Evolutionary conservation across 108 stramenopile species (phyloP).

Genomic region (Nitzschia sp.): DNA sequence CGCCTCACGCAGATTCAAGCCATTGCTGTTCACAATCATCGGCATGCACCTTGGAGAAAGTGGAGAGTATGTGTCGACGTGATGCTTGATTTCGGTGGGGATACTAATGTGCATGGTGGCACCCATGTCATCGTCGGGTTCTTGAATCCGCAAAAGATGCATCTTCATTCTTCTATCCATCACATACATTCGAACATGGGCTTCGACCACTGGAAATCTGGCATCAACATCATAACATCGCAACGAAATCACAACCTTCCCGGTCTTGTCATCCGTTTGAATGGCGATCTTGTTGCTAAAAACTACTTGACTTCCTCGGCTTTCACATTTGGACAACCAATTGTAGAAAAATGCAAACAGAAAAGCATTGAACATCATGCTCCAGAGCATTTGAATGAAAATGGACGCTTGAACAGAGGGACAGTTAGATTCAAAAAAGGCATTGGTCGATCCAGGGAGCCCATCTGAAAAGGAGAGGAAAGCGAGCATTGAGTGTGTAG

Average conservation of each 20-base stretch:
- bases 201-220: constrained; percentile 74
- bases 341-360: constrained; percentile 75
- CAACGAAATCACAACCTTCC: constrained; percentile 9
- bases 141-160: constrained; percentile 48
- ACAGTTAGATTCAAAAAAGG: constrained; percentile 71
- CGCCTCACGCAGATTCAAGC: constrained; percentile 45
- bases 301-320: constrained; percentile 64
- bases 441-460: constrained; percentile 51
- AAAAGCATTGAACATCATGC: constrained; percentile 80
- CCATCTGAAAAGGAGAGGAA: constrained; percentile 31
- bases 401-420: constrained; percentile 59
- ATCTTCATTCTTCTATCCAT: constrained; percentile 44
- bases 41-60: constrained; percentile 28
- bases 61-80: constrained; percentile 57
- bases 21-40: constrained; percentile 28
- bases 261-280: constrained; percentile 28
- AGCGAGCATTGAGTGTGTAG: background rate
- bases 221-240: constrained; percentile 74
- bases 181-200: constrained; percentile 83
- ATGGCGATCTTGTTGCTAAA: constrained; percentile 66
- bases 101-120: constrained; percentile 50
- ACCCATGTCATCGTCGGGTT: constrained; percentile 73
- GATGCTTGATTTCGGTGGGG: constrained; percentile 53
- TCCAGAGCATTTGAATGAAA: constrained; percentile 70
- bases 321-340: constrained; percentile 52